Percentiles rank a stretch among this genome's conserved stretches.
Conservation (phyloP, 768 basidiomycete genomes). For the Boletus barrowsii region DNA sequence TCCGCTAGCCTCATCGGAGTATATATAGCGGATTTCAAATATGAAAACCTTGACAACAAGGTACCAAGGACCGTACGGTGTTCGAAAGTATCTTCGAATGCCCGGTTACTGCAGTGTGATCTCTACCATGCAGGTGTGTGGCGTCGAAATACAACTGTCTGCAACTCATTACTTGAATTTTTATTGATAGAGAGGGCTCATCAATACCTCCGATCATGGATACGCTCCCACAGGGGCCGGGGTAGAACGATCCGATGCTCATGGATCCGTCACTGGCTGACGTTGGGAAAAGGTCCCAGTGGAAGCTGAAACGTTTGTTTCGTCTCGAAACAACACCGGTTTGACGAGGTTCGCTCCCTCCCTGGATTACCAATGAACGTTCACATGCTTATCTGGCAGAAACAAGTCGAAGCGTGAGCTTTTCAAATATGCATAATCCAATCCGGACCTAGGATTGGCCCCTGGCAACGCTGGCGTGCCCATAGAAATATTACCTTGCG, state of each 20-base stretch:
- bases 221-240: background rate
- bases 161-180: background rate
- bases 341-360: background rate
- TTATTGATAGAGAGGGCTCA: background rate
- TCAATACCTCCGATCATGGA: background rate
- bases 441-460: background rate
- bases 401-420: constrained; percentile 4
- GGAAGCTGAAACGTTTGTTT: constrained; percentile 21
- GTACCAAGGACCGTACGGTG: background rate
- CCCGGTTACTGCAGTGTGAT: background rate
- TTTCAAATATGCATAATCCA: background rate
- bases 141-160: background rate
- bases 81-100: background rate
- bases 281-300: background rate
- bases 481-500: background rate
- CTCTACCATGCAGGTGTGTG: background rate
- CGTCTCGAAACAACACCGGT: constrained; percentile 2
- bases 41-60: background rate
- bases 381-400: constrained; percentile 10
- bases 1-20: background rate
- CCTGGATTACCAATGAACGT: background rate
- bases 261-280: background rate
- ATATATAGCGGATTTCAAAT: constrained; percentile 17
- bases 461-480: background rate
- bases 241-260: background rate